A percentile compares a stretch with the other conserved stretches of the same genome.
phyloP scores from a whole-genome alignment of 2,329 filamentous ascomycete species.

The Fusarium mexicanum region DNA sequence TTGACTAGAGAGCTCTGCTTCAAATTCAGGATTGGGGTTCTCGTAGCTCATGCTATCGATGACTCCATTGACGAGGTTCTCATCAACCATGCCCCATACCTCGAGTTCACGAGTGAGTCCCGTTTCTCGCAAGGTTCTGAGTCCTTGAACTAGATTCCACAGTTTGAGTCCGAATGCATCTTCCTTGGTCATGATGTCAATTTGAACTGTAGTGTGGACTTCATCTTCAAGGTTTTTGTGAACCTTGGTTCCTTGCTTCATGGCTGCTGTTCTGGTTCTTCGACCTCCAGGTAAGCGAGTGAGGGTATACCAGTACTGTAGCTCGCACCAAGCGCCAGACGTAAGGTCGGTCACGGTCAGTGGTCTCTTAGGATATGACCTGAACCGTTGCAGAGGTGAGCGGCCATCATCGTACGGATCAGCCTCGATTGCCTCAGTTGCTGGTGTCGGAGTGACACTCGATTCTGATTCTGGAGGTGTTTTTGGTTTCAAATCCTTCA shows the following conservation, averaged over 20 bases:
- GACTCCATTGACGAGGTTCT: constrained; percentile 85
- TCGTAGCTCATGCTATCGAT: constrained; percentile 86
- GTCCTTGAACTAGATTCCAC: constrained; percentile 91
- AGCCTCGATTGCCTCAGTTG: not conserved
- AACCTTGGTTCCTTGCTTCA: constrained; percentile 82
- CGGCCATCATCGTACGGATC: constrained; percentile 47
- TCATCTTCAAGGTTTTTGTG: constrained; percentile 88
- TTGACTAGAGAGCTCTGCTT: constrained; percentile 62
- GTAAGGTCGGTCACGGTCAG: constrained; percentile 90
- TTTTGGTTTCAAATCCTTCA: constrained; percentile 42
- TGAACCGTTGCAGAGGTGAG: constrained; percentile 79
- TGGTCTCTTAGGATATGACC: constrained; percentile 78
- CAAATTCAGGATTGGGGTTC: constrained; percentile 77
- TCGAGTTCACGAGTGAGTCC: constrained; percentile 81
- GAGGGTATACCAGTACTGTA: constrained; percentile 91
- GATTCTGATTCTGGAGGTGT: constrained; percentile 24
- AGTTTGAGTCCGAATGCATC: constrained; percentile 84
- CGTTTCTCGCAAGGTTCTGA: constrained; percentile 76
- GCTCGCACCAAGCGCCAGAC: constrained; percentile 92
- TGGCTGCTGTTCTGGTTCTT: constrained; percentile 79
- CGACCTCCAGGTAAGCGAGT: constrained; percentile 76
- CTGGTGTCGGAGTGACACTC: constrained; percentile 12
- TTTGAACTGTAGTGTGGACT: constrained; percentile 78
- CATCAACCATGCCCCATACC: constrained; percentile 86
- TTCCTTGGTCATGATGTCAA: constrained; percentile 78